phyloP scores from a whole-genome alignment of 1,284 basidiomycete species.

The Cryptococcus maquisensis region DNA sequence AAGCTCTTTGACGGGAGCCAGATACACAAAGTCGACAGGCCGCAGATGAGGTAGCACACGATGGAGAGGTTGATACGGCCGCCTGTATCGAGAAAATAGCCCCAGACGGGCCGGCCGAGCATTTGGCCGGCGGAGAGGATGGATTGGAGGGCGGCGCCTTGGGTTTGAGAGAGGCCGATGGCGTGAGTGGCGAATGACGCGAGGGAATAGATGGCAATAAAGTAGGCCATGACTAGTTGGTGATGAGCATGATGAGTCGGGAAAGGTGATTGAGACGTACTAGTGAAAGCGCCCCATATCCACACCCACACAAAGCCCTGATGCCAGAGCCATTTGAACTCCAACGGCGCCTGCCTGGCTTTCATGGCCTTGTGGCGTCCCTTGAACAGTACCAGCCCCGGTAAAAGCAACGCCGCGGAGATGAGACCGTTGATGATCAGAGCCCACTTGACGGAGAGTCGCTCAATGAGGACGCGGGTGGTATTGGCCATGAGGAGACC shows the following conservation, averaged over 20 bases:
- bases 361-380: slow-evolving; percentile 34
- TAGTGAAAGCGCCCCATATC: slow-evolving; percentile 28
- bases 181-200: slow-evolving; percentile 50
- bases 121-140: slow-evolving; percentile 51
- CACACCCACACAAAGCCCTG: slow-evolving; percentile 37
- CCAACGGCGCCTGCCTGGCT: slow-evolving; percentile 26
- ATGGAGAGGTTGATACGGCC: slow-evolving; percentile 50
- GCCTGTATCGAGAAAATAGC: slow-evolving; percentile 45
- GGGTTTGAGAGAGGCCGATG: slow-evolving; percentile 46
- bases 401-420: slow-evolving; percentile 41
- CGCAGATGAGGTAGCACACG: slow-evolving; percentile 45
- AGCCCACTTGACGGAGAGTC: slow-evolving; percentile 40
- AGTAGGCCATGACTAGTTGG: slow-evolving; percentile 46
- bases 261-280: slow-evolving; percentile 7
- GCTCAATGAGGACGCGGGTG: slow-evolving; percentile 37
- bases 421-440: slow-evolving; percentile 48
- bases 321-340: slow-evolving; percentile 32
- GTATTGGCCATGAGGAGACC: slow-evolving; percentile 43
- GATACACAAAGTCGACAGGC: slow-evolving; percentile 45
- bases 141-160: slow-evolving; percentile 49
- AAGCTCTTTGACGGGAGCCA: slow-evolving; percentile 49
- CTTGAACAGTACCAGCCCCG: slow-evolving; percentile 40
- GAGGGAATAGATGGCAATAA: slow-evolving; percentile 50
- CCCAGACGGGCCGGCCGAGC: slow-evolving; percentile 49
- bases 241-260: not conserved